These are phyloP conservation scores for Melampsora allii-populina DNA, from an alignment of 1,284 basidiomycete species.

Conservation along the genomic window DNA sequence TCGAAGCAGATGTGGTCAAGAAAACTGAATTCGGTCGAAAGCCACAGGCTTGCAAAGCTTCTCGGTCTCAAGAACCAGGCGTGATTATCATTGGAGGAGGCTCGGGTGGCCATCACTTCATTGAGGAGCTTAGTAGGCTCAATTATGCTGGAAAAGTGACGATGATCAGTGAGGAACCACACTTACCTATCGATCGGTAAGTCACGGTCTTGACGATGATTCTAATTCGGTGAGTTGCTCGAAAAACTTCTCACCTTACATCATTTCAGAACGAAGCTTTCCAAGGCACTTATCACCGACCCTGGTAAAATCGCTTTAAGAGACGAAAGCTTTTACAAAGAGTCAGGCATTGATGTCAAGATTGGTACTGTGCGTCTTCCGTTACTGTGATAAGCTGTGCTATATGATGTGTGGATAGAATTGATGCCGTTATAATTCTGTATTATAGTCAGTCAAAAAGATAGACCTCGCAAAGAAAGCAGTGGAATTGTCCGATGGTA, in stretches of 20 bases:
- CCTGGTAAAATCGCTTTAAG: constrained; percentile 68
- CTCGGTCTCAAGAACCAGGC: constrained; percentile 54
- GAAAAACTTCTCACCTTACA: background rate
- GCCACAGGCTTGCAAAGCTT: constrained; percentile 1
- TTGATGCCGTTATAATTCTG: background rate
- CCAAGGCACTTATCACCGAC: constrained; percentile 78
- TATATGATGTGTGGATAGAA: background rate
- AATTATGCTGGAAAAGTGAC: constrained; percentile 67
- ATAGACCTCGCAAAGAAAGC: constrained; percentile 57
- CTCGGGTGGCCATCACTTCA: constrained; percentile 70
- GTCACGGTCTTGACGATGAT: background rate
- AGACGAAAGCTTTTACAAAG: constrained; percentile 69
- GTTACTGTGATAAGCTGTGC: background rate
- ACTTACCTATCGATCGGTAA: constrained; percentile 73
- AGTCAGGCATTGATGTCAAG: constrained; percentile 72
- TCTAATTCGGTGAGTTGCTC: background rate
- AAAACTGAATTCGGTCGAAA: constrained; percentile 28
- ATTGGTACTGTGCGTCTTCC: constrained; percentile 56
- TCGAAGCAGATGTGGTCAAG: constrained; percentile 62
- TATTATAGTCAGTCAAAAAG: constrained; percentile 60
- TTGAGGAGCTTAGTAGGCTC: constrained; percentile 81
- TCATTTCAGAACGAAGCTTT: constrained; percentile 68
- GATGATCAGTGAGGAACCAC: constrained; percentile 71
- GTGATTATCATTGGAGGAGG: constrained; percentile 85
- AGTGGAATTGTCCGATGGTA: constrained; percentile 50